Evolutionary conservation across 2,329 filamentous ascomycete species (phyloP).

Genomic region (Hymenoscyphus scutula): DNA sequence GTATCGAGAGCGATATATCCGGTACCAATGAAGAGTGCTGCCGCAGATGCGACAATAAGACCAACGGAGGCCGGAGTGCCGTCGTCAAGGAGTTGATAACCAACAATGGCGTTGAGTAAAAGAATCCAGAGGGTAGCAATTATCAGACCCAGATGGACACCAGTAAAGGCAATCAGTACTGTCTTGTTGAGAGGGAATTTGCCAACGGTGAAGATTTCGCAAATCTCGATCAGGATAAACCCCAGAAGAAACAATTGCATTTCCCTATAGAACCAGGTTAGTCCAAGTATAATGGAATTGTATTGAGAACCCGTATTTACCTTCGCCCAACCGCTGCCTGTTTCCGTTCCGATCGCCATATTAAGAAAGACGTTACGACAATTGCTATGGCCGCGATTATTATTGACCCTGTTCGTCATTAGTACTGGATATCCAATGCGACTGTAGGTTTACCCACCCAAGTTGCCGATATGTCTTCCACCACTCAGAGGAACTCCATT

Average conservation of each 20-base stretch:
- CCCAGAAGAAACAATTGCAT: constrained; percentile 91
- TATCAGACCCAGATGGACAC: constrained; percentile 86
- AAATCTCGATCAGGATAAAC: constrained; percentile 85
- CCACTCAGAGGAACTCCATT: constrained; percentile 70
- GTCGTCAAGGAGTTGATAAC: constrained; percentile 91
- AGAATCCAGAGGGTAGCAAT: constrained; percentile 86
- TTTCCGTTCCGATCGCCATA: constrained; percentile 83
- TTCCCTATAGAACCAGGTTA: constrained; percentile 57
- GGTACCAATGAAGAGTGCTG: constrained; percentile 77
- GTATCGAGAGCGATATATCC: constrained; percentile 96
- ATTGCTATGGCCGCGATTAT: constrained; percentile 78
- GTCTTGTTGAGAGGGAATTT: constrained; percentile 72
- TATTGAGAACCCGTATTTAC: constrained; percentile 45
- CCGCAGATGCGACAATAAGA: constrained; percentile 69
- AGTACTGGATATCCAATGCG: constrained; percentile 25
- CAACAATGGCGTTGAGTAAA: constrained; percentile 86
- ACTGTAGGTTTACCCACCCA: constrained; percentile 57
- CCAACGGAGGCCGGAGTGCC: constrained; percentile 82
- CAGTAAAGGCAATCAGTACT: constrained; percentile 79
- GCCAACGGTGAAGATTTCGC: constrained; percentile 94
- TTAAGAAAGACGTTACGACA: constrained; percentile 59
- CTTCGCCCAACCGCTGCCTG: constrained; percentile 90
- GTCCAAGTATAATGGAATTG: not conserved
- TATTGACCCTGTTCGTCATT: constrained; percentile 69
- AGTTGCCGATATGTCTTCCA: constrained; percentile 69